These are phyloP conservation scores for Gracilaria gracilis DNA, from an alignment of 23 red algal species.

Conservation along the genomic window DNA sequence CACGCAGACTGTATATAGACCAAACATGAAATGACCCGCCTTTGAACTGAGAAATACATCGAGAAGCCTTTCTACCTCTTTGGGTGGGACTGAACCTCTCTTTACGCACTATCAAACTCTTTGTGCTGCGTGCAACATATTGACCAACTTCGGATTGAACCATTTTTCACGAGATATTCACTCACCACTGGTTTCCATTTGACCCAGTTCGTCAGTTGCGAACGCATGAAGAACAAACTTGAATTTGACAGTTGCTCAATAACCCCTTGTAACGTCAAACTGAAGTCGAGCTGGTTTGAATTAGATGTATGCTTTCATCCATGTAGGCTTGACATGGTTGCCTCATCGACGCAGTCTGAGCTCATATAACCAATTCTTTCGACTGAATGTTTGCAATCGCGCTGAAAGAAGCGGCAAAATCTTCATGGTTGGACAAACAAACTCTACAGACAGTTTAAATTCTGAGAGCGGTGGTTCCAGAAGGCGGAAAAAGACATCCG, in stretches of 20 bases:
- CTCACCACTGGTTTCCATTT: background rate
- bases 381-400: background rate
- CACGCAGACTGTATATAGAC: too few species aligned
- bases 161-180: background rate
- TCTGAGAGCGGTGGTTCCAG: background rate
- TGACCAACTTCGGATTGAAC: background rate
- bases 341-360: background rate
- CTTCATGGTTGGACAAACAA: background rate
- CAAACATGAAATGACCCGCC: too few species aligned
- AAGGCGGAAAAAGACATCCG: background rate
- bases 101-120: background rate
- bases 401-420: background rate
- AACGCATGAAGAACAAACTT: conserved; percentile 10
- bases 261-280: background rate
- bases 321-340: background rate
- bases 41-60: background rate
- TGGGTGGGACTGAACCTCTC: too few species aligned
- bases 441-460: background rate
- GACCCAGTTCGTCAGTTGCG: background rate
- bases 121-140: background rate
- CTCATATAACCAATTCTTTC: background rate
- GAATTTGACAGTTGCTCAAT: background rate
- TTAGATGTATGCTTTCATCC: background rate
- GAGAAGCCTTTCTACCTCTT: background rate
- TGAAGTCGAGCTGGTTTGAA: background rate